A percentile compares a stretch with the other conserved stretches of the same genome.
phyloP scores from a whole-genome alignment of 1,284 basidiomycete species.

The Malassezia pachydermatis region DNA sequence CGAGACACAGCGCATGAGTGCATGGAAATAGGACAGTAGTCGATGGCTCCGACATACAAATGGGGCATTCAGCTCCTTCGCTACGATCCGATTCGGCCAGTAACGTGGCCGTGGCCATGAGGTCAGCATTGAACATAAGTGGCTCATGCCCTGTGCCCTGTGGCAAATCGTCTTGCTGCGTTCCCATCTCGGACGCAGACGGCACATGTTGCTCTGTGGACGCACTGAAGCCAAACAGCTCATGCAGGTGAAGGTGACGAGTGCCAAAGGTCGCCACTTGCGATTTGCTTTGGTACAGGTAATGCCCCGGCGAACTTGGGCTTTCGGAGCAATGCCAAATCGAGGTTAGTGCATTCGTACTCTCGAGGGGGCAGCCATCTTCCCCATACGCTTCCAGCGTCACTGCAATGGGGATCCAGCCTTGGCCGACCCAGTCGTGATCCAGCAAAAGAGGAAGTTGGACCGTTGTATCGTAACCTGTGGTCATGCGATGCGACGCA shows the following conservation, averaged over 20 bases:
- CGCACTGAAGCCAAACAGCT: constrained; percentile 41
- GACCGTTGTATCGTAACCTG: neutral
- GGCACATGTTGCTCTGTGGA: constrained; percentile 21
- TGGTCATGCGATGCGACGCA: neutral
- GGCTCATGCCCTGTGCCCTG: constrained; percentile 2
- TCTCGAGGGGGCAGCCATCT: constrained; percentile 25
- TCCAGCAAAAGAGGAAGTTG: constrained; percentile 9
- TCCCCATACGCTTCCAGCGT: constrained; percentile 45
- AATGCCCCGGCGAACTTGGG: too few species aligned
- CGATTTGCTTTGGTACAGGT: neutral
- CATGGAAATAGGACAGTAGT: constrained; percentile 44
- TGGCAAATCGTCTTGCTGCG: too few species aligned
- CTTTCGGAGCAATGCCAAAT: too few species aligned
- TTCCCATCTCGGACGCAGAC: too few species aligned
- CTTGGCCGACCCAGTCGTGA: neutral
- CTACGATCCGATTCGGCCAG: constrained; percentile 13
- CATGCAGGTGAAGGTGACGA: constrained; percentile 41
- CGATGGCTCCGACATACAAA: constrained; percentile 39
- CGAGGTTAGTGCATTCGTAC: constrained; percentile 36
- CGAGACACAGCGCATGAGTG: constrained; percentile 43
- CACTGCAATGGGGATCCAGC: constrained; percentile 30
- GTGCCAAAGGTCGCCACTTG: constrained; percentile 26
- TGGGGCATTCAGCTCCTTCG: constrained; percentile 39
- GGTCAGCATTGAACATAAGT: neutral
- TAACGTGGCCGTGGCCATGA: neutral